Percentiles rank a stretch among this genome's conserved stretches.
Evolutionary conservation across 306 rosid genomes (phyloP).

Genomic region (Lathyrus aphaca): DNA sequence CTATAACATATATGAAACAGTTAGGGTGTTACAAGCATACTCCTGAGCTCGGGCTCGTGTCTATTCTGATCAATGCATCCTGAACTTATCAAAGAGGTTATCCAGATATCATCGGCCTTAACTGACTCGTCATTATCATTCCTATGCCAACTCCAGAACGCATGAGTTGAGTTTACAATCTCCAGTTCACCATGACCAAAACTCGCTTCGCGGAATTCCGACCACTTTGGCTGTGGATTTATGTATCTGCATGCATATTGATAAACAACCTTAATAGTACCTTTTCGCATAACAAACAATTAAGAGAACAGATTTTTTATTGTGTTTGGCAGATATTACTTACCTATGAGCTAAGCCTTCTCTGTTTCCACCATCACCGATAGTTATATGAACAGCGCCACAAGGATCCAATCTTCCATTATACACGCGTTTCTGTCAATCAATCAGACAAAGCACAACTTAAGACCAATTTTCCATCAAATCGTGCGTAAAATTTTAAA

Average conservation of each 20-base stretch:
- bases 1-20: neutral
- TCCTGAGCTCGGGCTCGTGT: slow-evolving; percentile 51
- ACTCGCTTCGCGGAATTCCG: slow-evolving; percentile 88
- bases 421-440: slow-evolving; percentile 73
- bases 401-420: slow-evolving; percentile 70
- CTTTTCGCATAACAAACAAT: neutral
- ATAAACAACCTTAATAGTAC: neutral
- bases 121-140: slow-evolving; percentile 90
- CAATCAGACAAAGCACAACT: slow-evolving; percentile 11
- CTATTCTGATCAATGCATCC: slow-evolving; percentile 66
- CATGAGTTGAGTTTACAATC: slow-evolving; percentile 75
- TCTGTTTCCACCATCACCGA: slow-evolving; percentile 96
- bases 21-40: slow-evolving; percentile 53
- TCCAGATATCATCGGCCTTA: slow-evolving; percentile 83
- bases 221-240: slow-evolving; percentile 84
- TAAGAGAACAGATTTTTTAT: slow-evolving; percentile 20
- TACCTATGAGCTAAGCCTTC: slow-evolving; percentile 92
- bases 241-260: slow-evolving; percentile 53
- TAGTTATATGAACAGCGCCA: slow-evolving; percentile 91
- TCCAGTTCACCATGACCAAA: slow-evolving; percentile 92
- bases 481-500: slow-evolving; percentile 1
- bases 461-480: slow-evolving; percentile 12
- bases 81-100: slow-evolving; percentile 67
- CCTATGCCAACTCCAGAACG: slow-evolving; percentile 98
- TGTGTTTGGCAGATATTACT: slow-evolving; percentile 34